Conservation (phyloP, 805 yeast genomes). For the Candida piceae region DNA sequence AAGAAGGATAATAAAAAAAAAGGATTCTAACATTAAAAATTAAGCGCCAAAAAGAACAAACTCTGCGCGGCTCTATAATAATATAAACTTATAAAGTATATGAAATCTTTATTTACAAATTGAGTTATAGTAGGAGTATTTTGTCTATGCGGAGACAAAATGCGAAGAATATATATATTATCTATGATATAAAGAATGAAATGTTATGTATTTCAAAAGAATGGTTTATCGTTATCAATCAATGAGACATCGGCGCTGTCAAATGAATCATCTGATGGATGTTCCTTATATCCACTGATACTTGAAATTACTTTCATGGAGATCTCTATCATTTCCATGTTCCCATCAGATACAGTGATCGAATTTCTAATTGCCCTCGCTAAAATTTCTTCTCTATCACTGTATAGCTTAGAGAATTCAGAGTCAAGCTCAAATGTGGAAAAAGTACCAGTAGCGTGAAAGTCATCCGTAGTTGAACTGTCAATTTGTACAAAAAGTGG, state of each 20-base stretch:
- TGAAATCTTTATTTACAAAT: too few relatives aligned
- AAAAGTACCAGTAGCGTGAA: constrained; percentile 1
- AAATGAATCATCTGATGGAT: neutral
- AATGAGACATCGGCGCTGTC: neutral
- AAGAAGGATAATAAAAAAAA: too few relatives aligned
- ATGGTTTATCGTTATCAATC: neutral
- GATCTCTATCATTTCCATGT: neutral
- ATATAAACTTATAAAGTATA: too few relatives aligned
- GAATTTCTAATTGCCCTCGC: neutral
- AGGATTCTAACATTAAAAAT: too few relatives aligned
- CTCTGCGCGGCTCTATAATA: too few relatives aligned
- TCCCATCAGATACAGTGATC: neutral
- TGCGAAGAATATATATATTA: too few relatives aligned
- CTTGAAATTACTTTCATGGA: neutral
- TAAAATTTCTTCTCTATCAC: constrained; percentile 8
- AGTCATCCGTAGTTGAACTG: neutral
- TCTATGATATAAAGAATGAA: too few relatives aligned
- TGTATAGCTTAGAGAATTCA: constrained; percentile 7
- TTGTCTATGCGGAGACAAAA: too few relatives aligned
- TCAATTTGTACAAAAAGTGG: constrained; percentile 9
- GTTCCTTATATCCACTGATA: neutral
- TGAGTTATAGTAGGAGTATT: too few relatives aligned
- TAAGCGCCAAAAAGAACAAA: too few relatives aligned
- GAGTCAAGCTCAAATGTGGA: constrained; percentile 3
- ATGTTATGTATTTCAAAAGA: too few relatives aligned